phyloP scores from a whole-genome alignment of 495 filamentous ascomycete species.

The Hypomontagnella monticulosa region DNA sequence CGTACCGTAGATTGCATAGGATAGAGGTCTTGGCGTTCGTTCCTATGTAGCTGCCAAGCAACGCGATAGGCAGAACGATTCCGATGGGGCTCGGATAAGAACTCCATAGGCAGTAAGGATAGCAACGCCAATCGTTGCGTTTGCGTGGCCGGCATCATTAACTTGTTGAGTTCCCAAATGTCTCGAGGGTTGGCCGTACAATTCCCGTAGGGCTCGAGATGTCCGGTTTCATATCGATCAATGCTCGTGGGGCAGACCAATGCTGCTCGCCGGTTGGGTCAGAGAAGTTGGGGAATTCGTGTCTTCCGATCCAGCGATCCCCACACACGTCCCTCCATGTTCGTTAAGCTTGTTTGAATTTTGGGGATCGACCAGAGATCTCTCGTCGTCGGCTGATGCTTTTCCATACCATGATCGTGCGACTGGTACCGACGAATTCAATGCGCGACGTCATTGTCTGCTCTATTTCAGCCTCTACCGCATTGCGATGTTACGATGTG shows the following conservation, averaged over 20 bases:
- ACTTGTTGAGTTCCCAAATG: neutral
- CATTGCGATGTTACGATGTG: conserved; percentile 15
- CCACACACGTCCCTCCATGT: conserved; percentile 7
- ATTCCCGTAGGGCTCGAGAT: conserved; percentile 1
- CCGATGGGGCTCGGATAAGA: neutral
- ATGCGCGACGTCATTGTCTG: conserved; percentile 31
- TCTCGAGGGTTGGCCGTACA: neutral
- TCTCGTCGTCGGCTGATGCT: conserved; percentile 22
- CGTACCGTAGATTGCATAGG: conserved; percentile 1
- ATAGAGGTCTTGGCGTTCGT: neutral
- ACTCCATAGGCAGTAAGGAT: neutral
- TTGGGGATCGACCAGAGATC: conserved; percentile 16
- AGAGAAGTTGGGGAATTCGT: neutral
- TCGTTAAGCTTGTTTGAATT: conserved; percentile 23
- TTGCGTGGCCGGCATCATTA: neutral
- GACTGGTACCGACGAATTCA: conserved; percentile 2
- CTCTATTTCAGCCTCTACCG: conserved; percentile 8
- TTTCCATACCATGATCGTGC: conserved; percentile 35
- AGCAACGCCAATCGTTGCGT: neutral
- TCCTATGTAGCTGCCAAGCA: conserved; percentile 3
- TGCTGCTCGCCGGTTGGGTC: neutral
- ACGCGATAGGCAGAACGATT: neutral
- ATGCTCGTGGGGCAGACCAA: conserved; percentile 23
- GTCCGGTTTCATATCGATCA: conserved; percentile 29
- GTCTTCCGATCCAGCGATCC: conserved; percentile 6